Evolutionary conservation across 352 stramenopile species (phyloP).

Genomic region (Elongisporangium anandrum): DNA sequence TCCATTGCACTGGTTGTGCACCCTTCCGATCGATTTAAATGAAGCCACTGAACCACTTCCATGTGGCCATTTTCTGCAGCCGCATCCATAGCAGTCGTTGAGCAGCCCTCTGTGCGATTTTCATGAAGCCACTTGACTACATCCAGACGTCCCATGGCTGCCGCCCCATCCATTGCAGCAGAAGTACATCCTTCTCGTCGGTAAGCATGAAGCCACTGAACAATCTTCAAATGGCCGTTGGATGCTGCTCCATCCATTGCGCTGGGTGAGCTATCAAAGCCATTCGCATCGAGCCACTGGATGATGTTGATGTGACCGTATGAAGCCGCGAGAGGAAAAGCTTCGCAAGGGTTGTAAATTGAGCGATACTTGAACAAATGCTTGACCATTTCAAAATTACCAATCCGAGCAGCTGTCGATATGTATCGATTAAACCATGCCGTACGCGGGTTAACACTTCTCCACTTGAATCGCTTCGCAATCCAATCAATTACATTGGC

Average conservation of each 20-base stretch:
- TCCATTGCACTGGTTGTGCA: slow-evolving; percentile 4
- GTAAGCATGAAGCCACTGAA: slow-evolving; percentile 5
- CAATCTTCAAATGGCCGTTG: slow-evolving; percentile 4
- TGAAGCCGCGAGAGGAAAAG: background rate
- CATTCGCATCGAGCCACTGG: background rate
- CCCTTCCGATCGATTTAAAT: background rate
- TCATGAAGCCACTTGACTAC: slow-evolving; percentile 6
- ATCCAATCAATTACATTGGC: background rate
- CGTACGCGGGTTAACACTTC: background rate
- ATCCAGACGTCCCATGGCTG: background rate
- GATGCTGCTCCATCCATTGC: slow-evolving; percentile 5
- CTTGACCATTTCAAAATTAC: background rate
- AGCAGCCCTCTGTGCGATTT: background rate
- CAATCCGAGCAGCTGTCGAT: background rate
- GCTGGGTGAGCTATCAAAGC: background rate
- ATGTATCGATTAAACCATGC: background rate
- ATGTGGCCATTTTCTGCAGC: slow-evolving; percentile 1
- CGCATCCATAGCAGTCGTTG: background rate
- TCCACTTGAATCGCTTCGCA: background rate
- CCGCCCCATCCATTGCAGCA: slow-evolving; percentile 3
- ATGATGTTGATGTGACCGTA: background rate
- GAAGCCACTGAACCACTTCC: slow-evolving; percentile 1
- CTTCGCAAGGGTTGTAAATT: background rate
- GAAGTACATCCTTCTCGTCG: slow-evolving; percentile 4
- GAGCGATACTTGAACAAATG: background rate